Evolutionary conservation across 495 filamentous ascomycete genomes (phyloP), one percentile per base, ranked within the genome.

Genomic region (Penicillium flavigenum): DNA sequence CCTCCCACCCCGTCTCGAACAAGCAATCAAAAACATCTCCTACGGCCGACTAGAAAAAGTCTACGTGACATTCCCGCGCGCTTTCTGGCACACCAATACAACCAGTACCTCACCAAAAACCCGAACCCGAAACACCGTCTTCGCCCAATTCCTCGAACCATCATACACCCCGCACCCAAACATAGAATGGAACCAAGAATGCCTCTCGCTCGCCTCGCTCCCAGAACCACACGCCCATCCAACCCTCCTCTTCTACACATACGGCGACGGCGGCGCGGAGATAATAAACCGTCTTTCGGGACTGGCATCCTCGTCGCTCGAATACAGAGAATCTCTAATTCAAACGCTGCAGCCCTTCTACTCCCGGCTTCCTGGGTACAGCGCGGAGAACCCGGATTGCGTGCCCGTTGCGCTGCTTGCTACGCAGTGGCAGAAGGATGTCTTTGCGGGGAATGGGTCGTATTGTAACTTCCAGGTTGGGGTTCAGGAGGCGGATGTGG

Each of bases 21-120:
- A 84, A 60, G 91, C 91, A 10, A 95, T 98, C 65, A 70, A 82
- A 43, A 82, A 78, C 54, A 87, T 96, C 59, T 87, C 88, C 42
- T 97, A 96, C 68, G 94, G 94, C 20, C 83, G 84, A 47, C 81
- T 98, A 0, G 94, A 98, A 71, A 97, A 98, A 74, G 83, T 93
- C 27, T 96, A 96, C 71, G 82, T 97, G 36, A 90, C 82, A 38
- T 98, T 98, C 69, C 87, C 89, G 3, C 73, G 67, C 7, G 84
- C 94, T 3, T 87, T 86, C 67, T 88, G 85, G 85, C 72, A 83
- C 43, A 5, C 31, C 11, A 51, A 46, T 7, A 48, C 46, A 14
- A 43, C 59, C 29, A 57, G 38, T 8, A 41, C 44, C 12, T 59
- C 43, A 22, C 29, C 54, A 36, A 32, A 57, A 56, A 26, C 41